Evolutionary conservation across 805 yeast species (phyloP), one percentile per base, ranked within the genome.

Genomic region (Candida sphagnicola): DNA sequence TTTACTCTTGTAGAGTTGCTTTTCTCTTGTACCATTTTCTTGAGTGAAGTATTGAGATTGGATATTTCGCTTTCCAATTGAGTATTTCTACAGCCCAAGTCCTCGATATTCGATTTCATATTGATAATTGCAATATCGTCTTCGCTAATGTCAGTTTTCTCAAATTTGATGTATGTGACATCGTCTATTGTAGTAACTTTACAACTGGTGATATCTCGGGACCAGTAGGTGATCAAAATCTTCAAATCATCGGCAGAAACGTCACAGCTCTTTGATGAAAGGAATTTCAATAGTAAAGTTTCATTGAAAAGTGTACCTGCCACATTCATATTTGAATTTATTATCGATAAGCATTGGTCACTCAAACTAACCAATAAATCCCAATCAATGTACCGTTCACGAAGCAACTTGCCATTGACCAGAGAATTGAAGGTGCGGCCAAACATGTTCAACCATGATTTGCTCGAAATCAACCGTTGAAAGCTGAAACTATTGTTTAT

Each of bases 111-210:
- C 5, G 50, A 37, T 31, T 61, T 54, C 16, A 68, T 24, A 21
- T 59, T 47, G 8, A 60, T 51, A 3, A 67, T 53, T 8, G 55
- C 55, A 8, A 57, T 48, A 30, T 67, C 74, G 23, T 56, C 58
- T 4, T 56, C 57, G 1, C 57, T 43, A 5, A 66, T 46, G 1
- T 29, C 36, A 24, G 29, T 2, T 28, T 38, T 13, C 17, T 24
- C 50, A 28, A 62, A 47, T 47, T 63, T 63, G 4, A 59, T 44
- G 29, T 45, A 53, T 2, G 38, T 47, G 4, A 36, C 40, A 10
- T 43, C 44, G 5, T 51, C 51, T 11, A 23, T 13, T 19, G 35
- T 41, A 35, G 32, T 40, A 14, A 36, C 31, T 12, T 16, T 35
- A 28, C 53, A 44, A 18, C 36, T 25, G 2, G 41, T 38, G n/a